Evolutionary conservation across 129 eudicot genomes (phyloP).

Genomic region (Artemisia argyi): DNA sequence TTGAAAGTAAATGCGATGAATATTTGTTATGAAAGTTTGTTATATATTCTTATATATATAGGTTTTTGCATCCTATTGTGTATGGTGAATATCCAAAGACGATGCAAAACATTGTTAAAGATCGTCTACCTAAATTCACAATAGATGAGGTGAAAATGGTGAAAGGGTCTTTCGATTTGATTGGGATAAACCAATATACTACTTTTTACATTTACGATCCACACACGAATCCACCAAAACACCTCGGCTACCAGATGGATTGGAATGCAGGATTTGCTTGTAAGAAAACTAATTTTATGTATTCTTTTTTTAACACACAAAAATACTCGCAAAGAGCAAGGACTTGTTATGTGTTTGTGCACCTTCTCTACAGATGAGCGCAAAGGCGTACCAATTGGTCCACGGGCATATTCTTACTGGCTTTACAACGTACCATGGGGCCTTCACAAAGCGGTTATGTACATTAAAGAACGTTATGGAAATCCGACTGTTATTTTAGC

Average conservation of each 20-base stretch:
- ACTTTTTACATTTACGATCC: conserved; percentile 68
- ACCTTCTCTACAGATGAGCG: conserved; percentile 46
- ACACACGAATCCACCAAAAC: conserved; percentile 35
- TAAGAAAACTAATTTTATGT: conserved; percentile 33
- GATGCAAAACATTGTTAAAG: conserved; percentile 72
- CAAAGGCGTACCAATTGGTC: conserved; percentile 86
- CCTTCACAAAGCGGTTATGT: conserved; percentile 67
- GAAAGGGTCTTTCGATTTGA: conserved; percentile 75
- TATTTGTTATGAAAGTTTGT: background rate
- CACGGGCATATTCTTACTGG: conserved; percentile 88
- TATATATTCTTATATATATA: conserved; percentile 17
- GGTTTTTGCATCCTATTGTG: conserved; percentile 89
- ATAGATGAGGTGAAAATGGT: conserved; percentile 67
- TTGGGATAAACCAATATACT: conserved; percentile 92
- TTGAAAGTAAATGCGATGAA: background rate
- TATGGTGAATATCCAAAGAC: conserved; percentile 90
- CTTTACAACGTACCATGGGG: conserved; percentile 94
- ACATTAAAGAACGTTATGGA: conserved; percentile 71
- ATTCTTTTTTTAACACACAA: background rate
- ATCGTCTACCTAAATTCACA: conserved; percentile 80
- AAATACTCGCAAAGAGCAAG: background rate
- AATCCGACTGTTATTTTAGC: conserved; percentile 75
- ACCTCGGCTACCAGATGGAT: conserved; percentile 75
- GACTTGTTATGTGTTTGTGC: background rate
- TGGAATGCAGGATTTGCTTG: conserved; percentile 83